phyloP scores from a whole-genome alignment of 176 grass and related monocot genomes.

The Ananas comosus region DNA sequence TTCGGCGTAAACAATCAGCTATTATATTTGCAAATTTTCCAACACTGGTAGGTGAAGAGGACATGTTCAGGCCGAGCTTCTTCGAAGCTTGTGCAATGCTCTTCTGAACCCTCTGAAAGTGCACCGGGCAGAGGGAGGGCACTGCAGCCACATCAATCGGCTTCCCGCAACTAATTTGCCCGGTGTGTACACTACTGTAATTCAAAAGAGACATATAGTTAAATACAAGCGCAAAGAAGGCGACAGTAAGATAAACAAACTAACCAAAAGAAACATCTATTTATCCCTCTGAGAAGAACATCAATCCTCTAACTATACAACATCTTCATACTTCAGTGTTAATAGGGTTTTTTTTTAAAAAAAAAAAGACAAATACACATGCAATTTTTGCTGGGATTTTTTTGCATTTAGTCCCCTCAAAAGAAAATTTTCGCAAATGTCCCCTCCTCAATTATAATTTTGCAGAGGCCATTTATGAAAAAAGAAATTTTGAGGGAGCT shows the following conservation, averaged over 20 bases:
- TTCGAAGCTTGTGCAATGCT: slow-evolving; percentile 34
- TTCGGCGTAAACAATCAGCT: slow-evolving; percentile 19
- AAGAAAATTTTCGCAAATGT: no score
- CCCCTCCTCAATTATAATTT: no score
- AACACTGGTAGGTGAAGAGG: slow-evolving; percentile 21
- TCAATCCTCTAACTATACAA: no score
- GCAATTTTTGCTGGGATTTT: no score
- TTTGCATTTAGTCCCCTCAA: no score
- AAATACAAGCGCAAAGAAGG: background rate
- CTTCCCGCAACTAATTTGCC: slow-evolving; percentile 20
- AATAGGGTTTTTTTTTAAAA: no score
- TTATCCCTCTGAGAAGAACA: no score
- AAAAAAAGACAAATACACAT: no score
- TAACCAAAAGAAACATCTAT: no score
- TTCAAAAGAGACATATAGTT: background rate
- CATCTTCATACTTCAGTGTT: no score
- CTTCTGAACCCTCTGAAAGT: slow-evolving; percentile 29
- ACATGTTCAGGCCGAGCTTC: slow-evolving; percentile 20
- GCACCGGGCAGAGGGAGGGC: slow-evolving; percentile 26
- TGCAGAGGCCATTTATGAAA: no score
- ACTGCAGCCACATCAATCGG: slow-evolving; percentile 17
- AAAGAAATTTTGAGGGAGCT: no score
- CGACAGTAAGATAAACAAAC: background rate
- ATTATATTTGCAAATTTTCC: slow-evolving; percentile 26
- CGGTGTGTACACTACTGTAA: slow-evolving; percentile 23